Base-by-base conservation (phyloP, 306 rosid species). In the Cucurbita ficifolia region DNA sequence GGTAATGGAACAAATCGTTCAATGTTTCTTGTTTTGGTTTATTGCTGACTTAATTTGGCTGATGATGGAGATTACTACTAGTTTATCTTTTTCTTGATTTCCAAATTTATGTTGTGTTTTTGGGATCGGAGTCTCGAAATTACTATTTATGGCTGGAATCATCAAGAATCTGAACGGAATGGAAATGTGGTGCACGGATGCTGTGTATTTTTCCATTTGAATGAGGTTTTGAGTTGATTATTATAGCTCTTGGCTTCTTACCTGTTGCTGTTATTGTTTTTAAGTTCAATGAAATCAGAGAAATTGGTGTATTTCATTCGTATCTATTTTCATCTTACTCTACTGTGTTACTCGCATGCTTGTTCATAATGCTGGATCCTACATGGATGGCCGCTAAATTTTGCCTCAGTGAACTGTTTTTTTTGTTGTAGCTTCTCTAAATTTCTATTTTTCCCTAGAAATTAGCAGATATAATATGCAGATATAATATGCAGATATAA, bases 381-480 rank as follows among this genome's bases (percentile, higher is more conserved):
- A 3, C 19, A 18, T 42, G 18, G 70, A 63, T 63, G 39, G 29
- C 21, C 42, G 13, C 17, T 24, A 4, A 7, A 16, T 36, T 61
- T 7, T 61, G 12, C 17, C 10, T 36, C 12, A 16, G 22, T 61
- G 46, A 3, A 61, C 68, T 35, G 68, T 61, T 35, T 57, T 61
- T 7, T 4, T 56, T 22, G 24, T 11, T 59, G 65, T 6, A 12
- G 8, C 35, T 5, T 14, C 42, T 33, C 65, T 13, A 36, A 19
- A 1, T 38, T 48, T 70, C 75, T 13, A 22, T 18, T 42, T 14
- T 48, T 43, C 72, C 0, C 78, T 73, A 72, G 63, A 51, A 69
- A 45, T 50, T 75, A 67, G 76, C 40, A 45, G 68, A 33, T 6
- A 51, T 29, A 82, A 57, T 56, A 90, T 87, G 97, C 85, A 89